Percentiles rank a stretch among this genome's conserved stretches.
These are phyloP conservation scores for Pisolithus tinctorius DNA, from an alignment of 768 basidiomycete species.

Conservation along the genomic window DNA sequence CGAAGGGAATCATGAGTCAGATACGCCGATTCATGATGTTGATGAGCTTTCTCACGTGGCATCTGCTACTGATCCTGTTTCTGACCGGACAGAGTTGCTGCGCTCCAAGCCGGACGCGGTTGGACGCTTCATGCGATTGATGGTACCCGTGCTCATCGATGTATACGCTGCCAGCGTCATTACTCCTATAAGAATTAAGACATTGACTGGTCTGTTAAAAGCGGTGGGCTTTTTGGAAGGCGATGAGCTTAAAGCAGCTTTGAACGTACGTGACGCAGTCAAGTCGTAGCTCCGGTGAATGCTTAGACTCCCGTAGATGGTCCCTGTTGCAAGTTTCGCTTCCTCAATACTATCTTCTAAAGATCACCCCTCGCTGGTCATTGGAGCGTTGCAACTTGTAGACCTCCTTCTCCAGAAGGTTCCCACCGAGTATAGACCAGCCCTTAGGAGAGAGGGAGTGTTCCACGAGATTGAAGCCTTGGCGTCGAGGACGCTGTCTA, in stretches of 20 bases:
- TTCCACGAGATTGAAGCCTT: constrained; percentile 87
- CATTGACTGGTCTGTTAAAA: constrained; percentile 81
- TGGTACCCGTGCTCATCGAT: constrained; percentile 92
- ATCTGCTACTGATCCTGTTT: constrained; percentile 26
- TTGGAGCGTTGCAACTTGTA: constrained; percentile 87
- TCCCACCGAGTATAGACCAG: constrained; percentile 76
- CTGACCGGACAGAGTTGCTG: constrained; percentile 68
- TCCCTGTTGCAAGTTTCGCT: constrained; percentile 92
- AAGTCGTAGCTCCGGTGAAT: background rate
- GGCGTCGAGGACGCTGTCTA: constrained; percentile 55
- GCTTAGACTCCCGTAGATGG: constrained; percentile 47
- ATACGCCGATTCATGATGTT: constrained; percentile 38
- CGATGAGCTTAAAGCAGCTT: constrained; percentile 65
- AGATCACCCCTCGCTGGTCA: constrained; percentile 82
- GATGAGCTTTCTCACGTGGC: constrained; percentile 29
- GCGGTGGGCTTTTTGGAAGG: constrained; percentile 85
- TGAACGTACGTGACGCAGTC: constrained; percentile 51
- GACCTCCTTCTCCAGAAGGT: constrained; percentile 85
- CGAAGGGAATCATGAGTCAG: constrained; percentile 26
- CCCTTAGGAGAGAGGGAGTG: constrained; percentile 92
- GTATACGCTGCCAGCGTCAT: constrained; percentile 99
- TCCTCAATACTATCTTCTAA: constrained; percentile 90
- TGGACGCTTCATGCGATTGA: constrained; percentile 77
- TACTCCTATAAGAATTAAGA: constrained; percentile 80
- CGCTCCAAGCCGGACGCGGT: constrained; percentile 72